Percentiles rank a stretch among this genome's conserved stretches.
These are phyloP conservation scores for Silene latifolia DNA, from an alignment of 148 eudicot genomes.

Conservation along the genomic window DNA sequence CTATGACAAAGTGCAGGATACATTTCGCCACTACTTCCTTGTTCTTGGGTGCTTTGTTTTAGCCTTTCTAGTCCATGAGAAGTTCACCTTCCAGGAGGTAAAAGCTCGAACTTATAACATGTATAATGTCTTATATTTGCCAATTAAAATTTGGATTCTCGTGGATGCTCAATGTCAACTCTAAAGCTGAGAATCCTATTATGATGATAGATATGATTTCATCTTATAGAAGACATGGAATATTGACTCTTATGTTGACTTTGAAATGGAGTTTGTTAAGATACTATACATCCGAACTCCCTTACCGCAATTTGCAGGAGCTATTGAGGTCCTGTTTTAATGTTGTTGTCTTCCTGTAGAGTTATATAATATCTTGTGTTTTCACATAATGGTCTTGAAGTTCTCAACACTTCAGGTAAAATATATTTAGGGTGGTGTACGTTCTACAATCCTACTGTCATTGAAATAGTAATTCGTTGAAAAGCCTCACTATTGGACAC, in stretches of 20 bases:
- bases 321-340: no score
- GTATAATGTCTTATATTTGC: no score
- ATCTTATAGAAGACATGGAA: no score
- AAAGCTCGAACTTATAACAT: not conserved
- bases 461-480: no score
- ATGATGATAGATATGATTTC: no score
- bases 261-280: not conserved
- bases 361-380: not conserved
- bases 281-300: no score
- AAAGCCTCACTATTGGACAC: not conserved
- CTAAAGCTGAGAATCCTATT: no score
- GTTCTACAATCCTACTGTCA: not conserved
- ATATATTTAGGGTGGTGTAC: not conserved
- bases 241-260: not conserved
- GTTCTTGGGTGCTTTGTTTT: constrained; percentile 51
- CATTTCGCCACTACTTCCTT: constrained; percentile 71
- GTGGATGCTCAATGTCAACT: no score
- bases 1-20: constrained; percentile 71
- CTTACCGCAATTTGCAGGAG: no score
- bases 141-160: no score
- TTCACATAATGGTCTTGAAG: no score
- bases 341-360: not conserved
- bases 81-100: constrained; percentile 84
- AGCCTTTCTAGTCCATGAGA: constrained; percentile 74
- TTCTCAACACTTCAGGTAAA: no score